Conservation (phyloP, 2,329 filamentous ascomycete genomes). For the Sclerotinia sclerotiorum region DNA sequence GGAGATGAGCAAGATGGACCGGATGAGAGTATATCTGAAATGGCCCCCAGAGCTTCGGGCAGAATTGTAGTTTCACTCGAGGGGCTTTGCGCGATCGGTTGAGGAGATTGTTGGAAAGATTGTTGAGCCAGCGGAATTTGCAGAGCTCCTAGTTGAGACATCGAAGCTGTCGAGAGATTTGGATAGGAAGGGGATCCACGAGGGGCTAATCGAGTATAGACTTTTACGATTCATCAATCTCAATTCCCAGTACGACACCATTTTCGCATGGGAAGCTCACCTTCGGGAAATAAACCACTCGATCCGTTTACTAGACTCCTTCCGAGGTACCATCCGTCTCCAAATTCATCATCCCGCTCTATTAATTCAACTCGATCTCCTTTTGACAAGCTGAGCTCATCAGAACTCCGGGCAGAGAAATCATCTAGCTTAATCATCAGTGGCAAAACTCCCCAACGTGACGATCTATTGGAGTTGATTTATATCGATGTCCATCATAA, state of each 20-base stretch:
- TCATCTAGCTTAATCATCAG: constrained; percentile 61
- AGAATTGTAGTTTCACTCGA: neutral
- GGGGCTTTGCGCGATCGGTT: neutral
- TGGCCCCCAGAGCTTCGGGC: neutral
- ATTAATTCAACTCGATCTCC: constrained; percentile 81
- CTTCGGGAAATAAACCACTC: constrained; percentile 80
- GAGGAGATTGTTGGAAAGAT: neutral
- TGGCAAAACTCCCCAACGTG: constrained; percentile 7
- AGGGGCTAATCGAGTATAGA: constrained; percentile 42
- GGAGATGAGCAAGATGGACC: neutral
- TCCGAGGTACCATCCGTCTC: constrained; percentile 82
- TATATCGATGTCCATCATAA: constrained; percentile 10
- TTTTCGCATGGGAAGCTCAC: constrained; percentile 45
- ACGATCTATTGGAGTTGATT: neutral
- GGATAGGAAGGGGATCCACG: constrained; percentile 37
- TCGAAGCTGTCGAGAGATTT: constrained; percentile 28
- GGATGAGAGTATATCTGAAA: constrained; percentile 9
- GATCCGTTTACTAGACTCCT: constrained; percentile 71
- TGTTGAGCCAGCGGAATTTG: constrained; percentile 23
- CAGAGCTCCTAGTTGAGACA: constrained; percentile 23
- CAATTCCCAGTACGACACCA: constrained; percentile 9
- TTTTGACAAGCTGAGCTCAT: constrained; percentile 86
- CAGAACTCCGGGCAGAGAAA: constrained; percentile 85
- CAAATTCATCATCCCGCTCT: constrained; percentile 84
- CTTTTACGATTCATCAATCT: constrained; percentile 33